A percentile compares a stretch with the other conserved stretches of the same genome.
Conservation (phyloP, 164 flowering plant genomes). For the Chimonanthus praecox region DNA sequence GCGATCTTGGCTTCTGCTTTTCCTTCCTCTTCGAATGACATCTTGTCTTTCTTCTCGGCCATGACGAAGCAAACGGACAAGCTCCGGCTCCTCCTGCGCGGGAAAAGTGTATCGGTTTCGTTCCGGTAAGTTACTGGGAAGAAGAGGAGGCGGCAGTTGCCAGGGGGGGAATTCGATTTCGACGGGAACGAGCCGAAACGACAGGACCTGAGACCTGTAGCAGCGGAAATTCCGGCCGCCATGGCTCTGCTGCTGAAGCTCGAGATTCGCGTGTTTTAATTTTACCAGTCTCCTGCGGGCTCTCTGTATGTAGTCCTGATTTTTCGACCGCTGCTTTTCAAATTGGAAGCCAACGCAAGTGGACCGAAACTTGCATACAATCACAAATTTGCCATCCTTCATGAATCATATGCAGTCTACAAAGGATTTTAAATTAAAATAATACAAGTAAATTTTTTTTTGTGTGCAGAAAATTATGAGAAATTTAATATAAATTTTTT, state of each 20-base stretch:
- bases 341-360: too few relatives aligned
- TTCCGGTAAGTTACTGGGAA: neutral
- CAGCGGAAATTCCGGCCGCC: slow-evolving; percentile 49
- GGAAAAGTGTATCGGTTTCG: neutral
- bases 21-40: too few relatives aligned
- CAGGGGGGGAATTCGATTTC: neutral
- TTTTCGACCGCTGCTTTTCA: too few relatives aligned
- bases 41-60: slow-evolving; percentile 31
- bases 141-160: neutral
- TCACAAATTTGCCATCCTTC: too few relatives aligned
- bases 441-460: too few relatives aligned
- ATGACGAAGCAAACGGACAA: slow-evolving; percentile 45
- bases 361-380: too few relatives aligned
- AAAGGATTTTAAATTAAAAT: too few relatives aligned
- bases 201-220: slow-evolving; percentile 24
- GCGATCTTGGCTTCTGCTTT: neutral
- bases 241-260: slow-evolving; percentile 18
- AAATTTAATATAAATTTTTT: too few relatives aligned
- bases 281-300: too few relatives aligned
- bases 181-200: slow-evolving; percentile 16
- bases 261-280: neutral
- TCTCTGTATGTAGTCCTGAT: too few relatives aligned
- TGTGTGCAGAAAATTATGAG: too few relatives aligned
- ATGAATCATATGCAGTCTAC: too few relatives aligned
- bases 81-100: slow-evolving; percentile 7